Evolutionary conservation across 1,284 basidiomycete species (phyloP).

Genomic region (Trichosporon sp.): DNA sequence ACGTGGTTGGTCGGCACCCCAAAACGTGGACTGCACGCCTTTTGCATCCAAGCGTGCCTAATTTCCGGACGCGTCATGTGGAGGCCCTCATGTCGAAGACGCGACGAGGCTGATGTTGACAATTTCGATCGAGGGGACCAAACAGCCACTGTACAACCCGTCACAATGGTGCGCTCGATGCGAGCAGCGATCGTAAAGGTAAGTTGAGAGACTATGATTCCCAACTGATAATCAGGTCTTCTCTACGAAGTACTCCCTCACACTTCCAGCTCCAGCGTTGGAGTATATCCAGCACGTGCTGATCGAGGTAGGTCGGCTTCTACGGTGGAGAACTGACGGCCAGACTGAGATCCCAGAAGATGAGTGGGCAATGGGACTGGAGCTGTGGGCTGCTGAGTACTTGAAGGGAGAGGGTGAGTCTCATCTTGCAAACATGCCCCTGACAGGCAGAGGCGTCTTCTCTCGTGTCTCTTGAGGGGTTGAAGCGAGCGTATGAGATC

Average conservation of each 20-base stretch:
- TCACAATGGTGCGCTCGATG: slow-evolving; percentile 49
- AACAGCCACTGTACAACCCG: background rate
- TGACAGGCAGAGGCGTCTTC: slow-evolving; percentile 39
- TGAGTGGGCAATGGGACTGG: slow-evolving; percentile 65
- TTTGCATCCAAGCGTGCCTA: background rate
- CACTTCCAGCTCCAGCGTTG: slow-evolving; percentile 53
- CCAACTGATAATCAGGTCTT: slow-evolving; percentile 50
- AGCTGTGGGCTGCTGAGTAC: slow-evolving; percentile 83
- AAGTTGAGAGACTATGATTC: slow-evolving; percentile 1
- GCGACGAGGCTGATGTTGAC: slow-evolving; percentile 18
- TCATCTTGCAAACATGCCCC: background rate
- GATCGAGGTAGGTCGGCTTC: slow-evolving; percentile 42
- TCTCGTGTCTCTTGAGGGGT: slow-evolving; percentile 58
- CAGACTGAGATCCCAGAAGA: slow-evolving; percentile 68
- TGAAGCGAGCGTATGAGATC: slow-evolving; percentile 78
- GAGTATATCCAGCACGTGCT: slow-evolving; percentile 55
- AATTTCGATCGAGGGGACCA: slow-evolving; percentile 15
- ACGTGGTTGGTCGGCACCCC: background rate
- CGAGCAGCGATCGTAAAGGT: slow-evolving; percentile 56
- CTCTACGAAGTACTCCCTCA: slow-evolving; percentile 57
- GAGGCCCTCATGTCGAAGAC: slow-evolving; percentile 23
- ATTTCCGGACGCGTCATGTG: slow-evolving; percentile 23
- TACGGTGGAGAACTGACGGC: background rate
- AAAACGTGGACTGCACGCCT: background rate
- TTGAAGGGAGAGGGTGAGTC: slow-evolving; percentile 84